Evolutionary conservation across 139 green algal genomes (phyloP), one percentile per base, ranked within the genome.

Genomic region (Raphidocelis subcapitata): DNA sequence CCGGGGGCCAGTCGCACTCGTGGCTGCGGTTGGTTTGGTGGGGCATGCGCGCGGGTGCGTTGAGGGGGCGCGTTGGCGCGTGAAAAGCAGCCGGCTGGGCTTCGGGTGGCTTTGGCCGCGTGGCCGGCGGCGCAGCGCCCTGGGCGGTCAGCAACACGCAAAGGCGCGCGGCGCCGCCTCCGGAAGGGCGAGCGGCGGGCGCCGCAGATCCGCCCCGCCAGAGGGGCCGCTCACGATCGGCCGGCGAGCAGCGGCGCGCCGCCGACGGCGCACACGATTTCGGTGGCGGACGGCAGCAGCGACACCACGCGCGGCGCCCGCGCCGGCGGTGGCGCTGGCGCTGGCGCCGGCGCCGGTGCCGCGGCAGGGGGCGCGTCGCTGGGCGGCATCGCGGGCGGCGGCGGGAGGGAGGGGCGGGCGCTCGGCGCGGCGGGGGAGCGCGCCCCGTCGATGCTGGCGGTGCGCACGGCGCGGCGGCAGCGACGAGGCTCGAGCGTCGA

Each of bases 231-330:
- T n/a, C n/a, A n/a, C n/a, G n/a, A n/a, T n/a, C n/a, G n/a, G 28
- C 63, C 76, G 0, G 77, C 76, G 5, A 85, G 69, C n/a, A 81
- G 47, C 20, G 80, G 37, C 2, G 65, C n/a, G 18, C 67, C 84
- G 3, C 84, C 84, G 3, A 88, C 67, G 0, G 67, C 51, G n/a
- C 32, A 61, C 2, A 93, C 51, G 14, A 94, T 80, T 47, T 96
- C 91, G 0, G 91, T 93, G 0, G 90, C 91, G 16, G 63, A 84
- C 21, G 91, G 91, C 3, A 96, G 75, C 62, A 96, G 68, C 4
- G 81, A 90, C 1, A 90, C 84, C 0, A 93, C 86, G 10, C 80
- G 76, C 41, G 66, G 55, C 20, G 24, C 49, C 20, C 20, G 49
- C 49, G 18, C 20, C 49, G 20, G 49, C n/a, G n/a, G n/a, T n/a